phyloP scores from a whole-genome alignment of 2,329 filamentous ascomycete genomes.

The Cordyceps tenuipes region DNA sequence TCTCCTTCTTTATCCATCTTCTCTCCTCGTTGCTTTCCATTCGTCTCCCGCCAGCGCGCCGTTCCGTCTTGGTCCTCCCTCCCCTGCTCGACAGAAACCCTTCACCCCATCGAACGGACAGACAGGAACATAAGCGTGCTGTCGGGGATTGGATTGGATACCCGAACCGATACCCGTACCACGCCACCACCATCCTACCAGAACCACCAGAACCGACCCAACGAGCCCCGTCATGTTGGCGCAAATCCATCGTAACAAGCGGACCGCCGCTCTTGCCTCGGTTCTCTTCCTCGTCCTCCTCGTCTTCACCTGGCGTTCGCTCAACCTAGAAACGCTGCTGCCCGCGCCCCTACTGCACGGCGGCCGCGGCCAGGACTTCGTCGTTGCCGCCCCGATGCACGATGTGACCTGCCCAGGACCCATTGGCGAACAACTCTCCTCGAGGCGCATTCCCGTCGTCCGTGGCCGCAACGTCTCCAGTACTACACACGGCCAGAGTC shows the following conservation, averaged over 20 bases:
- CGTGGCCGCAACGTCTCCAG: constrained; percentile 8
- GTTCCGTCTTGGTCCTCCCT: too few species aligned
- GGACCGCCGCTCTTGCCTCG: constrained; percentile 4
- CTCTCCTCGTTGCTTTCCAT: background rate
- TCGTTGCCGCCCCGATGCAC: constrained; percentile 4
- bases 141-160: background rate
- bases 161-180: too few species aligned
- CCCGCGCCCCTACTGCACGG: constrained; percentile 6
- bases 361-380: background rate
- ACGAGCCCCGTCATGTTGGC: background rate
- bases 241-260: constrained; percentile 3
- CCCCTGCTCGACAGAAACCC: too few species aligned
- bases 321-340: constrained; percentile 10
- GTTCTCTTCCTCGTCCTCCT: constrained; percentile 5
- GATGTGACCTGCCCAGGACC: constrained; percentile 6
- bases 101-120: background rate
- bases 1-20: background rate
- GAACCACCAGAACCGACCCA: background rate
- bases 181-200: background rate
- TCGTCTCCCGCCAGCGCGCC: background rate
- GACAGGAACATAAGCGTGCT: background rate
- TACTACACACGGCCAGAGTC: constrained; percentile 9
- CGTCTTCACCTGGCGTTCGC: constrained; percentile 8
- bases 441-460: constrained; percentile 6
- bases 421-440: background rate